Base-by-base conservation (phyloP, 2,329 filamentous ascomycete genomes). In the Verticillium nonalfalfae region DNA sequence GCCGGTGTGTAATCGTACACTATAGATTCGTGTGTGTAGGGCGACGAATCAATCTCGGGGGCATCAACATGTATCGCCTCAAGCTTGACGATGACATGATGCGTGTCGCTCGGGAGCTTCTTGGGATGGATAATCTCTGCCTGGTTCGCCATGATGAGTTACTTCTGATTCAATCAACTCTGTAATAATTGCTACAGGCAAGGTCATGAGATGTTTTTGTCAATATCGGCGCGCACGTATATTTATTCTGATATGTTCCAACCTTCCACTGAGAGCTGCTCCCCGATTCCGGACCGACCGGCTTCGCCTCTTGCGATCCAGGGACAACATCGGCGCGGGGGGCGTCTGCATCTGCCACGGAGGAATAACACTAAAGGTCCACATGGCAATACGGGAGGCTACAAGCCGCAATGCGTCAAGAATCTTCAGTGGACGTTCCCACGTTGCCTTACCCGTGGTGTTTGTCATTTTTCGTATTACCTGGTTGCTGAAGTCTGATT, bases 31-130 rank as follows among this genome's bases (percentile, higher is more conserved):
- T 66, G 63, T 15, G 64, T 65, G 31, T 54, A 38, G 5, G 39
- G 39, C 3, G 50, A 50, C 18, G 52, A 59, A 33, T 66, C 62
- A n/a, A 65, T 36, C 7, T 62, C 62, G 2, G 64, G 63, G 7
- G 52, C 33, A 3, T 62, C 18, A 15, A 62, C 60, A 35, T 66
- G 64, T 21, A 66, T 60, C 13, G 62, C 61, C 63, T 66, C 64
- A 21, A 66, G 62, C 63, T 66, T 66, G 60, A 66, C 64, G 55
- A 66, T 52, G 50, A 66, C 64, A 33, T 65, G 63, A 56, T 66
- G 64, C 31, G 63, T 62, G 5, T 56, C 33, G 15, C 50, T 52
- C 10, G 64, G 62, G 31, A 60, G 63, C 45, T 57, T 59, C 35
- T 40, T 35, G n/a, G 63, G 63, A 34, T 61, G 52, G 35, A 59